A percentile compares a stretch with the other conserved stretches of the same genome.
These are phyloP conservation scores for Davidsoniella australis DNA, from an alignment of 2,329 filamentous ascomycete species.

Conservation along the genomic window DNA sequence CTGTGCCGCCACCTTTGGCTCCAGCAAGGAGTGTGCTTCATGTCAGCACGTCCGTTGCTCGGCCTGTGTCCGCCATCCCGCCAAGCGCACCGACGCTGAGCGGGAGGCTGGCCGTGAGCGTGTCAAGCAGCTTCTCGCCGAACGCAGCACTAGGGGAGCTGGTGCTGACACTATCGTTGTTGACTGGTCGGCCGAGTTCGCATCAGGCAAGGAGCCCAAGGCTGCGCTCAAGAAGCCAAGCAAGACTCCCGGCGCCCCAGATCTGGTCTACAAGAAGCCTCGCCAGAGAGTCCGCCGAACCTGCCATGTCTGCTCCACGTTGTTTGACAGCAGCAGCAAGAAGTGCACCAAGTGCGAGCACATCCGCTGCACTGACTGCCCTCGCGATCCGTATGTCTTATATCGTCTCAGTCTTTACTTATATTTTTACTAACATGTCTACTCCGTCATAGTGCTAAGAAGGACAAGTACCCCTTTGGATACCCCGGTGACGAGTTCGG, in stretches of 20 bases:
- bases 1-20: slow-evolving; percentile 58
- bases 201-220: slow-evolving; percentile 22
- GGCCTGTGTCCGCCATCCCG: slow-evolving; percentile 60
- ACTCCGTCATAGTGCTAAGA: slow-evolving; percentile 35
- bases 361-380: slow-evolving; percentile 62
- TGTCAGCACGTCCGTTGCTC: slow-evolving; percentile 72
- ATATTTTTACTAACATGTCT: slow-evolving; percentile 8
- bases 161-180: slow-evolving; percentile 33
- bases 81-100: slow-evolving; percentile 42
- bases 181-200: slow-evolving; percentile 18
- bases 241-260: slow-evolving; percentile 44
- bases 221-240: slow-evolving; percentile 44
- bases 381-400: slow-evolving; percentile 54
- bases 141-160: slow-evolving; percentile 20
- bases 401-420: not conserved
- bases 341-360: slow-evolving; percentile 54
- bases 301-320: slow-evolving; percentile 55
- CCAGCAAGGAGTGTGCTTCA: slow-evolving; percentile 53
- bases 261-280: slow-evolving; percentile 53
- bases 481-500: slow-evolving; percentile 51
- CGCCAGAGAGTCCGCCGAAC: slow-evolving; percentile 57
- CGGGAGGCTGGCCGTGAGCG: slow-evolving; percentile 34
- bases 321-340: slow-evolving; percentile 43
- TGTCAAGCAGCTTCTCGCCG: slow-evolving; percentile 32
- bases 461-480: slow-evolving; percentile 50